Conservation (phyloP, 2,329 filamentous ascomycete genomes). For the Colletotrichum chrysophilum region DNA sequence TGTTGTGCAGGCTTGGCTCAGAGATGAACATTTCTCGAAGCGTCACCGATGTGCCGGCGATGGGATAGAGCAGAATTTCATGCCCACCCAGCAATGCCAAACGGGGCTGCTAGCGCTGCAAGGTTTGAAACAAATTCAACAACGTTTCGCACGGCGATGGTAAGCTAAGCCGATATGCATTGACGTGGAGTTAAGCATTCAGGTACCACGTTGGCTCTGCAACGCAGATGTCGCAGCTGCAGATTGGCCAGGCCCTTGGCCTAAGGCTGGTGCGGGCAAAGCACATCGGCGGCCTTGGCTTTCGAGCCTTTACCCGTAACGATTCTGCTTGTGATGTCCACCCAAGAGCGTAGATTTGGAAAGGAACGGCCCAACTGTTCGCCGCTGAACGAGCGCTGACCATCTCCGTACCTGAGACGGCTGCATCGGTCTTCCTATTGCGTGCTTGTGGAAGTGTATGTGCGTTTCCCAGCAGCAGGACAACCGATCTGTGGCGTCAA, state of each 20-base stretch:
- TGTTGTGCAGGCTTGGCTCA: background rate
- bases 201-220: background rate
- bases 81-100: background rate
- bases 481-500: background rate
- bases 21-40: constrained; percentile 8
- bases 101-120: background rate
- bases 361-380: background rate
- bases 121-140: constrained; percentile 12
- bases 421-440: background rate
- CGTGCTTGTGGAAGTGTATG: background rate
- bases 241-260: background rate
- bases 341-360: background rate
- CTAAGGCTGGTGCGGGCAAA: background rate
- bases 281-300: background rate
- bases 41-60: background rate
- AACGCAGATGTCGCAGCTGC: background rate
- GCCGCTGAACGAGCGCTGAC: background rate
- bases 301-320: background rate
- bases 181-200: background rate
- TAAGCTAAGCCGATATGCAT: background rate
- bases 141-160: constrained; percentile 1
- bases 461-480: background rate
- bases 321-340: background rate
- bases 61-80: background rate
- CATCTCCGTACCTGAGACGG: background rate